phyloP scores from a whole-genome alignment of 2,329 filamentous ascomycete genomes.

The Verticillium nubilum region DNA sequence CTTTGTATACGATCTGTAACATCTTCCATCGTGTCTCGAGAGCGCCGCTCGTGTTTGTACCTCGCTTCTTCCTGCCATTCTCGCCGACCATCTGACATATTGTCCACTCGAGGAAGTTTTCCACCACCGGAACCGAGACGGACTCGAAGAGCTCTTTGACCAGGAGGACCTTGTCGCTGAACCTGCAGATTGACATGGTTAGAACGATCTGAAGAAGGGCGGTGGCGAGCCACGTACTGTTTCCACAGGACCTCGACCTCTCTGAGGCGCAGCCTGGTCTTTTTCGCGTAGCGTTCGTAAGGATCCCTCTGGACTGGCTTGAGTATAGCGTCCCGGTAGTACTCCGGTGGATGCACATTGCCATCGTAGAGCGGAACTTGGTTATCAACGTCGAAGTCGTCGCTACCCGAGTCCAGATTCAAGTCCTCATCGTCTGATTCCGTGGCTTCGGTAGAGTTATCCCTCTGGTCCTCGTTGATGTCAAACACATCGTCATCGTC shows the following conservation, averaged over 20 bases:
- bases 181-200: no score
- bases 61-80: conserved; percentile 9
- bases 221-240: no score
- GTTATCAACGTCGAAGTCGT: conserved; percentile 1
- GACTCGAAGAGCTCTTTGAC: no score
- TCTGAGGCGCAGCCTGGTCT: no score
- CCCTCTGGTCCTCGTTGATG: background rate
- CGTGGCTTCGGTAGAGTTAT: background rate
- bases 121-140: no score
- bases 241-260: no score
- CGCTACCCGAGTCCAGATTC: background rate
- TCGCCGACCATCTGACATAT: conserved; percentile 11
- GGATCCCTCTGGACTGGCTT: no score
- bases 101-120: conserved; percentile 14
- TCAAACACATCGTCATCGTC: background rate
- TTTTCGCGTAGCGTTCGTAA: no score
- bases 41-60: conserved; percentile 13
- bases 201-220: no score
- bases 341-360: conserved; percentile 1
- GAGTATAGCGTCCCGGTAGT: background rate
- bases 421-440: background rate
- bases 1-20: conserved; percentile 8
- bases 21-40: conserved; percentile 21
- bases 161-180: no score
- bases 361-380: background rate